Evolutionary conservation across 768 basidiomycete genomes (phyloP), one percentile per base, ranked within the genome.

Genomic region (Boletus barrowsii): DNA sequence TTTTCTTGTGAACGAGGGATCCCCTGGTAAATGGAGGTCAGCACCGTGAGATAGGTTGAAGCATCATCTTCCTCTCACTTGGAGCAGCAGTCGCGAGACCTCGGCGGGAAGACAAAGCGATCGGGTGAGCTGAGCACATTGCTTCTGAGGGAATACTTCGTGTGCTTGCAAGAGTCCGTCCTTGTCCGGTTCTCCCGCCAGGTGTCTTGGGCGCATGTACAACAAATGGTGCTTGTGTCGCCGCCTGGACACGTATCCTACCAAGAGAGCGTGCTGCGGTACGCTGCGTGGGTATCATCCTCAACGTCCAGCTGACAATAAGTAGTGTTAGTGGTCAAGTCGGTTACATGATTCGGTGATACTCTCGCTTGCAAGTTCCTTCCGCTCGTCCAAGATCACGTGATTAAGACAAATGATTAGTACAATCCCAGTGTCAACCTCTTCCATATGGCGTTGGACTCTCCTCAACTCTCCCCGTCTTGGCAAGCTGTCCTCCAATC

Each of bases 401-500:
- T 65, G 58, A 22, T 62, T 47, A 35, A 43, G 40, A 36, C 22
- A 17, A 9, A 29, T 26, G 7, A 26, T 26, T 8, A n/a, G 9
- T 26, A 24, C 24, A 26, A n/a, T n/a, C n/a, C n/a, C n/a, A n/a
- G n/a, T n/a, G n/a, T n/a, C 51, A 63, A 47, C 57, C 53, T 42
- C 62, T 55, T 29, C 68, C 71, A 64, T 50, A 65, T 4, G 86
- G 87, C 15, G 87, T 88, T 43, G 86, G 87, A 54, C 79, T 87
- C 66, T 88, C 84, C 56, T 83, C 82, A 0, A 82, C 71, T 26
- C 75, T 70, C n/a, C 79, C 79, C 20, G 62, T 74, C 47, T 70
- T 71, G 32, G 75, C 78, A 54, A 82, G 73, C 56, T 80, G 81
- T 5, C 73, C 71, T 13, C 83, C 82, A 55, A 84, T 80, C 7